Percentiles rank a stretch among this genome's conserved stretches.
These are phyloP conservation scores for Juncus effusus DNA, from an alignment of 176 grass and related monocot species.

Conservation along the genomic window DNA sequence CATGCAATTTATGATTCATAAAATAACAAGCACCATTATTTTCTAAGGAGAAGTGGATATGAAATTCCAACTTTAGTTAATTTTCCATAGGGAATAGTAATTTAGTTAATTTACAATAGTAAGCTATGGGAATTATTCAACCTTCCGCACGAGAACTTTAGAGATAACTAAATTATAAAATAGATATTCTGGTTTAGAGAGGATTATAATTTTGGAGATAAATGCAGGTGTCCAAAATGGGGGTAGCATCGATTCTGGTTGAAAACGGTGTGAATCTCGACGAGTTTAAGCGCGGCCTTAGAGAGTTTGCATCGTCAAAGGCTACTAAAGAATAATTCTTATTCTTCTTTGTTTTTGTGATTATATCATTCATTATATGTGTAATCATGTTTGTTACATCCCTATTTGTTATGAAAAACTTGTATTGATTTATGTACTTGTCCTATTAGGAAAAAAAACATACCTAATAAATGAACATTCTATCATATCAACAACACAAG, in stretches of 20 bases:
- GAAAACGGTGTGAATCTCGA: slow-evolving; percentile 78
- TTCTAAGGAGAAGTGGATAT: not conserved
- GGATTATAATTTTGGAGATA: not conserved
- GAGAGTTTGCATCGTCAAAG: slow-evolving; percentile 45
- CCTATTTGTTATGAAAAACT: too few species aligned
- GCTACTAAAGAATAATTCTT: slow-evolving; percentile 1
- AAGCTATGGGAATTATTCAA: not conserved
- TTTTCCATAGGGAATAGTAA: not conserved
- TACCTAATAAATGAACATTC: too few species aligned
- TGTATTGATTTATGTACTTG: too few species aligned
- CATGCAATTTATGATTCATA: slow-evolving; percentile 1
- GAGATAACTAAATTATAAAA: not conserved
- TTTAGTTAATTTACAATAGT: not conserved
- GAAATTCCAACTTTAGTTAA: not conserved
- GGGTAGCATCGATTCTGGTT: slow-evolving; percentile 67
- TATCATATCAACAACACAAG: too few species aligned
- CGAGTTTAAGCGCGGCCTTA: slow-evolving; percentile 75
- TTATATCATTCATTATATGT: too few species aligned
- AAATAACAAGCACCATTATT: not conserved
- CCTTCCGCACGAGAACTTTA: not conserved
- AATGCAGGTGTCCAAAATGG: slow-evolving; percentile 84
- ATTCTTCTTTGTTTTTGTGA: too few species aligned
- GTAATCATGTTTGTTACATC: too few species aligned
- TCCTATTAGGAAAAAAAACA: too few species aligned
- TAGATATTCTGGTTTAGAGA: not conserved